Conservation (phyloP, 2,329 filamentous ascomycete genomes). For the Botryotinia globosa region DNA sequence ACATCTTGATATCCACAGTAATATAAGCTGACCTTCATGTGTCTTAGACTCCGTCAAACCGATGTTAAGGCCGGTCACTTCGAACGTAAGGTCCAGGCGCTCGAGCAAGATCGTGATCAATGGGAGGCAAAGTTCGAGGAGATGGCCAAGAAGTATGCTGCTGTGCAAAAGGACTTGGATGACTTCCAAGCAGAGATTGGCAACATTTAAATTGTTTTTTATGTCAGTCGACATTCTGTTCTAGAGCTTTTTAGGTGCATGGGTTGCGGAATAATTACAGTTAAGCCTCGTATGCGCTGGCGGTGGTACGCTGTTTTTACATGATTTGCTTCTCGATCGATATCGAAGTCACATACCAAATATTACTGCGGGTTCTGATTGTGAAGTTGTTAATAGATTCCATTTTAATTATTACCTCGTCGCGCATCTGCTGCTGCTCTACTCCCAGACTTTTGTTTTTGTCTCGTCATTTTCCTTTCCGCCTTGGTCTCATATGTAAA, state of each 20-base stretch:
- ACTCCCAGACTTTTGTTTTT: slow-evolving; percentile 69
- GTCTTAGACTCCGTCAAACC: slow-evolving; percentile 85
- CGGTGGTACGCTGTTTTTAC: slow-evolving; percentile 32
- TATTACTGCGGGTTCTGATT: slow-evolving; percentile 22
- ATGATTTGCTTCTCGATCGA: slow-evolving; percentile 31
- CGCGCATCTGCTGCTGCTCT: slow-evolving; percentile 38
- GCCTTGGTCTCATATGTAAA: slow-evolving; percentile 90
- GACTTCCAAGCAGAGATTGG: slow-evolving; percentile 88
- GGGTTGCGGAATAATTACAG: slow-evolving; percentile 30
- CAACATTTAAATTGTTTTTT: slow-evolving; percentile 65
- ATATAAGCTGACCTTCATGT: slow-evolving; percentile 24
- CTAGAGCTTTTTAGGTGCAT: slow-evolving; percentile 27
- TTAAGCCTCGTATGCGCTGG: slow-evolving; percentile 33
- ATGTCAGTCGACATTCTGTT: slow-evolving; percentile 20
- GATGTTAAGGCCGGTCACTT: slow-evolving; percentile 99
- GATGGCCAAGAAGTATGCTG: slow-evolving; percentile 84
- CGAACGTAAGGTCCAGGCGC: slow-evolving; percentile 97
- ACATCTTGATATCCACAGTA: slow-evolving; percentile 5
- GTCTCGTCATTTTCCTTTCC: slow-evolving; percentile 71
- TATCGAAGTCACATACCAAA: slow-evolving; percentile 31
- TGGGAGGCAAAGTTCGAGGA: slow-evolving; percentile 99
- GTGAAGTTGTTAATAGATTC: slow-evolving; percentile 21
- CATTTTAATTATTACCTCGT: slow-evolving; percentile 34
- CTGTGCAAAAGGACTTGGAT: slow-evolving; percentile 84
- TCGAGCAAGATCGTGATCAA: slow-evolving; percentile 86